These are phyloP conservation scores for Claviceps quebecensis DNA, from an alignment of 2,329 filamentous ascomycete species.

Conservation along the genomic window DNA sequence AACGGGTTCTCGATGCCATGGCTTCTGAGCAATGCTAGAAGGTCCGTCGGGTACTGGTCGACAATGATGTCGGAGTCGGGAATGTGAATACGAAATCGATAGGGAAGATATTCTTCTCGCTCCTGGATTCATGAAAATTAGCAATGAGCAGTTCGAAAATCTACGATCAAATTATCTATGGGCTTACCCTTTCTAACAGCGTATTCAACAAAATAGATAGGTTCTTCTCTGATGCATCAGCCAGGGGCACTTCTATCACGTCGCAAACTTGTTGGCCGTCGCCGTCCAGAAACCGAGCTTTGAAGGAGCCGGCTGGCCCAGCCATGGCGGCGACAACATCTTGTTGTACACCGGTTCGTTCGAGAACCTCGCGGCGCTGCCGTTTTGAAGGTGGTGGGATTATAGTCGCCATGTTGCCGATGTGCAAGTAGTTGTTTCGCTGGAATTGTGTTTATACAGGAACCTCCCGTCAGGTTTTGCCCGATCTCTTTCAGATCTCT, in stretches of 20 bases:
- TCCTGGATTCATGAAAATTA: constrained; percentile 21
- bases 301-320: constrained; percentile 59
- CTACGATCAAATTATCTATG: not conserved
- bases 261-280: constrained; percentile 58
- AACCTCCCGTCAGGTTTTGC: not conserved
- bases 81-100: constrained; percentile 46
- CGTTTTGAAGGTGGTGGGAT: constrained; percentile 78
- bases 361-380: constrained; percentile 62
- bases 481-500: not conserved
- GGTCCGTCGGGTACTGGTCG: constrained; percentile 41
- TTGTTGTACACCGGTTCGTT: constrained; percentile 60
- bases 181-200: constrained; percentile 54
- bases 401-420: constrained; percentile 56
- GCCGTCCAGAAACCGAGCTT: constrained; percentile 78
- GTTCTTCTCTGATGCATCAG: constrained; percentile 78
- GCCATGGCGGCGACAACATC: constrained; percentile 56
- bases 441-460: not conserved
- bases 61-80: constrained; percentile 37
- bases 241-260: constrained; percentile 61
- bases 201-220: constrained; percentile 78
- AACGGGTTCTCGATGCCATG: constrained; percentile 46
- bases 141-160: not conserved
- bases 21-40: constrained; percentile 37
- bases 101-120: constrained; percentile 45
- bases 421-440: not conserved